A percentile compares a stretch with the other conserved stretches of the same genome.
These are phyloP conservation scores for Fusarium bulbicola DNA, from an alignment of 2,329 filamentous ascomycete genomes.

Conservation along the genomic window DNA sequence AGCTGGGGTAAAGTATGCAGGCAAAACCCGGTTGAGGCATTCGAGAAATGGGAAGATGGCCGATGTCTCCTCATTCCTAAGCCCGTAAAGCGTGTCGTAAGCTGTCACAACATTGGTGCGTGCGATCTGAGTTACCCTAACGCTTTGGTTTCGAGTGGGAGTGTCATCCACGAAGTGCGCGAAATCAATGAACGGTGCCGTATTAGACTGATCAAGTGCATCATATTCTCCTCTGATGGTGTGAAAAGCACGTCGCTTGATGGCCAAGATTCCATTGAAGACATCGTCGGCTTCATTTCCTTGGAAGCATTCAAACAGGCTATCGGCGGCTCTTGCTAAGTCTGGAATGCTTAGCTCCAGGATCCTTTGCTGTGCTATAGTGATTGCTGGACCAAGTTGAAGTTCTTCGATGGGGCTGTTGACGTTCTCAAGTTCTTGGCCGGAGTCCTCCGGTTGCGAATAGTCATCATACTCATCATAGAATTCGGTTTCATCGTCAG, in stretches of 20 bases:
- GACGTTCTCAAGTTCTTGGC: neutral
- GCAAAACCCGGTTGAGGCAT: conserved; percentile 45
- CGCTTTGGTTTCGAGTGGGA: neutral
- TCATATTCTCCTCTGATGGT: conserved; percentile 41
- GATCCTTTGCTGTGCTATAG: conserved; percentile 32
- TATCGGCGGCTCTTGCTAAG: conserved; percentile 40
- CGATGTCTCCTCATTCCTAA: conserved; percentile 5
- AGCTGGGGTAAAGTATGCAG: conserved; percentile 40
- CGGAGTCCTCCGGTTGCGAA: conserved; percentile 10
- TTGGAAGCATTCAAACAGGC: conserved; percentile 41
- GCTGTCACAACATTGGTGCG: conserved; percentile 50
- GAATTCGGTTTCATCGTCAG: conserved; percentile 38
- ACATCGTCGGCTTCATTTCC: conserved; percentile 29
- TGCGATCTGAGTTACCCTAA: conserved; percentile 34
- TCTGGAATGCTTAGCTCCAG: conserved; percentile 41
- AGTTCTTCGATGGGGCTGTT: neutral
- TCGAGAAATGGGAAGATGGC: conserved; percentile 44
- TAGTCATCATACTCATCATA: conserved; percentile 8
- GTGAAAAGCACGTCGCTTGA: conserved; percentile 43
- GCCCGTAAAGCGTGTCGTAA: conserved; percentile 41
- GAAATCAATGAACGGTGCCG: conserved; percentile 45
- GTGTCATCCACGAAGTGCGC: neutral
- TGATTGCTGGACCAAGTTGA: conserved; percentile 4
- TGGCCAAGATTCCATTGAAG: conserved; percentile 33
- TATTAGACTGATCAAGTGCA: conserved; percentile 5